Evolutionary conservation across 2,329 filamentous ascomycete species (phyloP), one percentile per base, ranked within the genome.

Genomic region (Paraphoma chrysanthemicola): DNA sequence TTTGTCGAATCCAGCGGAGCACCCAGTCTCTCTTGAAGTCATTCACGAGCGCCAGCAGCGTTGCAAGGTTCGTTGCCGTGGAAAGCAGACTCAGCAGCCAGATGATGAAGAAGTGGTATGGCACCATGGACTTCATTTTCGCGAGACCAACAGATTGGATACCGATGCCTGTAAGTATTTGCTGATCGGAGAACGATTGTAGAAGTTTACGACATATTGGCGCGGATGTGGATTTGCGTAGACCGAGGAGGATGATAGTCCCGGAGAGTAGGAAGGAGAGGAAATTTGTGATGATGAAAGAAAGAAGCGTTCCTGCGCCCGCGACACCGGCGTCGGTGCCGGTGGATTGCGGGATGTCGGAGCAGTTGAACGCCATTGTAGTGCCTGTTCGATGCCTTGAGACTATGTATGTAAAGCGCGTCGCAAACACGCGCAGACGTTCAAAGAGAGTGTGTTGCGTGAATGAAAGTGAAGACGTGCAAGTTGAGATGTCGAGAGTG

Each of bases 101-200:
- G 62, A 90, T 84, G 52, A 90, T 82, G 77, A 90, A 90, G 78
- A 90, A 89, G 74, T 90, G 88, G 70, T 90, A 90, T 0, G 86
- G 83, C 0, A 88, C 81, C 70, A 90, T 82, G 5, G 79, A 78
- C 44, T 81, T 75, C 68, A 85, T 83, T 67, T 87, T 86, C 4
- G 84, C 84, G 1, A 90, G 81, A 0, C 85, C 88, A 23, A 90
- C 81, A 54, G 80, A 81, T 70, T 90, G 87, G 54, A 90, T 85
- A n/a, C 85, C 87, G 69, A 90, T 89, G 41, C 88, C 87, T 16
- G 86, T 87, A 52, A 90, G 78, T 71, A 90, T 86, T 73, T 90
- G 87, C 69, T 90, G 87, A 74, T 90, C 88, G 16, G 84, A 86
- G 76, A 89, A 86, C 59, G 85, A 82, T 68, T 84, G 85, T 47